Evolutionary conservation across 345 rosid species (phyloP).

Genomic region (Cardiospermum halicacabum): DNA sequence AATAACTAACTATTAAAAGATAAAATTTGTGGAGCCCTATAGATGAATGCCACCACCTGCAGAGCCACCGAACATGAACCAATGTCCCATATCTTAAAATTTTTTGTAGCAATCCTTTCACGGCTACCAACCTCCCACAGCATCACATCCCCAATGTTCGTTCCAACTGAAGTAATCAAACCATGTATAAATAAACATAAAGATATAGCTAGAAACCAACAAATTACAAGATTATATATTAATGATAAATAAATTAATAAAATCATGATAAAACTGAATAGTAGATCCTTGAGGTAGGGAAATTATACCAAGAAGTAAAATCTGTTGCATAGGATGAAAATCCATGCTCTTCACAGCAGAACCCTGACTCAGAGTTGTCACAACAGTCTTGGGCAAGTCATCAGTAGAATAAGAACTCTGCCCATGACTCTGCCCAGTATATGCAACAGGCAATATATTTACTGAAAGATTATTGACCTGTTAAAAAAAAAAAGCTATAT

Average conservation of each 20-base stretch:
- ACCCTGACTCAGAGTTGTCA: conserved; percentile 56
- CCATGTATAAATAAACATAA: conserved; percentile 8
- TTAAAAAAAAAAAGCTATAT: conserved; percentile 13
- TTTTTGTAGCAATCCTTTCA: conserved; percentile 49
- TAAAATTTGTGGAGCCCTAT: conserved; percentile 7
- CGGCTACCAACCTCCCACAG: conserved; percentile 75
- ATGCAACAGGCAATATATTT: conserved; percentile 60
- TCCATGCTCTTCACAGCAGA: conserved; percentile 85
- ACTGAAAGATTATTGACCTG: conserved; percentile 71
- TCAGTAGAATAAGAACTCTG: conserved; percentile 70
- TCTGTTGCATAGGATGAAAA: conserved; percentile 79
- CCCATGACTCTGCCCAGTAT: conserved; percentile 60
- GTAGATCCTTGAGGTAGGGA: conserved; percentile 3
- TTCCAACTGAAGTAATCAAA: conserved; percentile 59
- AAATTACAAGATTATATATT: neutral
- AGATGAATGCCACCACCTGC: conserved; percentile 45
- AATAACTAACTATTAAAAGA: conserved; percentile 11
- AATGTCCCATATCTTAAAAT: conserved; percentile 66
- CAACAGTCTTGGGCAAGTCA: conserved; percentile 72
- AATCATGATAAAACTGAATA: conserved; percentile 8
- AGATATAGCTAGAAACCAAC: conserved; percentile 8
- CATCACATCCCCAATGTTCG: conserved; percentile 63
- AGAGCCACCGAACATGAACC: conserved; percentile 46
- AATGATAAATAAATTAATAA: conserved; percentile 6
- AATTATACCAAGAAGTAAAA: conserved; percentile 75